Conservation (phyloP, 495 filamentous ascomycete genomes). For the Bacidia gigantensis region DNA sequence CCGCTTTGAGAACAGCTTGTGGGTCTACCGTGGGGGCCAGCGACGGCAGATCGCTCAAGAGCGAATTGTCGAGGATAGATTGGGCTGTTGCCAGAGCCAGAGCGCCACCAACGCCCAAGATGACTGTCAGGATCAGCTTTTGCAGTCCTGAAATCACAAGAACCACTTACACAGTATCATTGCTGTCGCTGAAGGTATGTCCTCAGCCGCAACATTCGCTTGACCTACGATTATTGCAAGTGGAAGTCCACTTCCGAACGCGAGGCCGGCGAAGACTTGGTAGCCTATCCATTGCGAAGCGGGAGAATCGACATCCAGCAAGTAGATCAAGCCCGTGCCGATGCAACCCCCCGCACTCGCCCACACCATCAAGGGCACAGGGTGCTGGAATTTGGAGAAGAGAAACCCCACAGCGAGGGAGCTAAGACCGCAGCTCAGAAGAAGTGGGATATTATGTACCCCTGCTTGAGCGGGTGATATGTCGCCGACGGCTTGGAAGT, state of each 20-base stretch:
- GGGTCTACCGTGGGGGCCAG: not conserved
- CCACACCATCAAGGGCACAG: not conserved
- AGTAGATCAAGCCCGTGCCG: not conserved
- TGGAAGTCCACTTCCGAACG: not conserved
- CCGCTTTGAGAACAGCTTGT: not conserved
- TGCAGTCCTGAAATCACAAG: too few species aligned
- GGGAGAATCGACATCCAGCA: not conserved
- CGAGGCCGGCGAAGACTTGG: not conserved
- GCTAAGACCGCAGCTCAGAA: constrained; percentile 23
- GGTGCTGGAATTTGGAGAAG: not conserved
- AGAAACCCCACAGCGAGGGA: constrained; percentile 28
- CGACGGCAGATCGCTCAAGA: not conserved
- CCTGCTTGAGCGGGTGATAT: not conserved
- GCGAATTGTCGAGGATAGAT: not conserved
- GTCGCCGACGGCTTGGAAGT: constrained; percentile 46
- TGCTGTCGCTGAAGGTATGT: not conserved
- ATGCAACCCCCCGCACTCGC: not conserved
- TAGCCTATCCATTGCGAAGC: not conserved
- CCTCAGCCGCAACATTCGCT: not conserved
- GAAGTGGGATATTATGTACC: constrained; percentile 10
- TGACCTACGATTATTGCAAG: not conserved
- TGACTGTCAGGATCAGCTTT: too few species aligned
- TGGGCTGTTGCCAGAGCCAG: not conserved
- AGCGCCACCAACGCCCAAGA: not conserved
- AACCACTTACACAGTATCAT: not conserved